phyloP scores from a whole-genome alignment of 2,329 filamentous ascomycete genomes.

The Trichoderma sp. region DNA sequence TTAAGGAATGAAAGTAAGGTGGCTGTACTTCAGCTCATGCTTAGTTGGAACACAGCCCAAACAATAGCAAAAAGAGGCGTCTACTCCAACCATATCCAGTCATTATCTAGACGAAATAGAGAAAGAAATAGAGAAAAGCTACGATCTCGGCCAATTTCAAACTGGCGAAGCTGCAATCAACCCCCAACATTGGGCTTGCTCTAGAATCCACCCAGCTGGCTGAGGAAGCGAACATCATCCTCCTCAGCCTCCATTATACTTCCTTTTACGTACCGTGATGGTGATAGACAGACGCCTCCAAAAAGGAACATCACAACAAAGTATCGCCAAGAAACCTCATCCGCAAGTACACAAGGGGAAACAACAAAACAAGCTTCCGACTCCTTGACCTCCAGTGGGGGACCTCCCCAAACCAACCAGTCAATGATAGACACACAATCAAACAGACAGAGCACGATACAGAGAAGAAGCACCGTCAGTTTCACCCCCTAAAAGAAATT shows the following conservation, averaged over 20 bases:
- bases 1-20: background rate
- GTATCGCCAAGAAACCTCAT: background rate
- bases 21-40: background rate
- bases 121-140: background rate
- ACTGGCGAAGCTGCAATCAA: background rate
- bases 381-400: background rate
- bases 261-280: background rate
- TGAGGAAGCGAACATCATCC: background rate
- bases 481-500: background rate
- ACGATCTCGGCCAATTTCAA: background rate
- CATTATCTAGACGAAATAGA: background rate
- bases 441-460: background rate
- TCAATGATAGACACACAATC: constrained; percentile 2
- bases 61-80: background rate
- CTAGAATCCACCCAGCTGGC: background rate
- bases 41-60: background rate
- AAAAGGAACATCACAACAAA: background rate
- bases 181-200: background rate
- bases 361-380: background rate
- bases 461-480: background rate
- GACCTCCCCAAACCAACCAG: background rate
- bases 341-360: background rate
- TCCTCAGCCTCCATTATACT: background rate
- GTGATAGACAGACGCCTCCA: background rate
- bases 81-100: background rate